Conservation (phyloP, 306 rosid genomes). For the Pterocarpus macrocarpus region DNA sequence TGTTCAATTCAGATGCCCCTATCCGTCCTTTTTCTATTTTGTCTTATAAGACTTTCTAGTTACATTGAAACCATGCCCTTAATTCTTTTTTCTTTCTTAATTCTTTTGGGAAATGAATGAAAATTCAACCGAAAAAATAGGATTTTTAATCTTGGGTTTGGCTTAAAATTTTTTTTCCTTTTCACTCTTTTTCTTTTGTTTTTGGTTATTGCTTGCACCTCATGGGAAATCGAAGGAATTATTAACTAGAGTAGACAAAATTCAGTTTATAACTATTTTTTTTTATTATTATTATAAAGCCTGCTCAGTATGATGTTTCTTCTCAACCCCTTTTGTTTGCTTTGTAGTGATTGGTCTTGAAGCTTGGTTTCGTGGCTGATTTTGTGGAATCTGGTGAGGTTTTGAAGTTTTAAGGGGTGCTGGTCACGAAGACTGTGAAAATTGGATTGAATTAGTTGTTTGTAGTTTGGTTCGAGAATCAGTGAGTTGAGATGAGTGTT, state of each 20-base stretch:
- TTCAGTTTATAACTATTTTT: not conserved
- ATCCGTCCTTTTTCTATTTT: not conserved
- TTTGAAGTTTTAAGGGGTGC: constrained; percentile 31
- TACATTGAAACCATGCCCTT: constrained; percentile 13
- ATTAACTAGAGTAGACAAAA: not conserved
- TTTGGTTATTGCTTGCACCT: constrained; percentile 3
- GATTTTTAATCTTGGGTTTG: constrained; percentile 34
- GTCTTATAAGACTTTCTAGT: constrained; percentile 6
- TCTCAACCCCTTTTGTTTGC: not conserved
- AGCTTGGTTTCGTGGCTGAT: constrained; percentile 44
- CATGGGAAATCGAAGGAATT: constrained; percentile 16
- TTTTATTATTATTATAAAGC: not conserved
- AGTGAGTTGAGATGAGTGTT: constrained; percentile 71
- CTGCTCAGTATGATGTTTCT: constrained; percentile 20
- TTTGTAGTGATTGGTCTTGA: constrained; percentile 43
- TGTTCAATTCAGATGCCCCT: constrained; percentile 12
- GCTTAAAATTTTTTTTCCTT: not conserved
- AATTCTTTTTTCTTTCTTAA: not conserved
- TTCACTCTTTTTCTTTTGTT: not conserved
- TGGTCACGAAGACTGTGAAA: constrained; percentile 38
- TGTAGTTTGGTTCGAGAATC: constrained; percentile 17
- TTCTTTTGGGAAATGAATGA: constrained; percentile 4
- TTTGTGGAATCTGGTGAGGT: constrained; percentile 28
- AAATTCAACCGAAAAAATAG: not conserved
- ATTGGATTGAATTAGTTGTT: constrained; percentile 37